Conservation (phyloP, 2,329 filamentous ascomycete genomes). For the Trichoderma harzianum region DNA sequence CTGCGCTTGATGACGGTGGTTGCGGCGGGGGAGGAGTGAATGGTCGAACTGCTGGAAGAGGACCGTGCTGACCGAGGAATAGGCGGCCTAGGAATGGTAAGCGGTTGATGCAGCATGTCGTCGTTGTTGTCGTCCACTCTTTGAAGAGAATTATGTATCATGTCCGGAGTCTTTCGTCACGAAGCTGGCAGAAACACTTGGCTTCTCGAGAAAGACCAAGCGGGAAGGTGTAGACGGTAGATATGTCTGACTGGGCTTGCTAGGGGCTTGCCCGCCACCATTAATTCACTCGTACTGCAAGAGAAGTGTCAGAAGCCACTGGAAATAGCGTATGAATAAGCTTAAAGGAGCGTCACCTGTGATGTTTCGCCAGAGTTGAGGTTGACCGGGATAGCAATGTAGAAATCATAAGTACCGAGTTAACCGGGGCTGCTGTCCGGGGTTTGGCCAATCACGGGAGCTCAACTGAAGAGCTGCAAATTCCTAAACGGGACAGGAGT, state of each 20-base stretch:
- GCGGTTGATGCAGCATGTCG: background rate
- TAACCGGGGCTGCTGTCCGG: background rate
- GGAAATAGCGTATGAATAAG: background rate
- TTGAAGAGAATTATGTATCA: background rate
- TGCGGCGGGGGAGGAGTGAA: background rate
- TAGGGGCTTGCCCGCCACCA: background rate
- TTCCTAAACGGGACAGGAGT: background rate
- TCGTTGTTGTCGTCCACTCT: background rate
- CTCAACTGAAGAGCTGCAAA: background rate
- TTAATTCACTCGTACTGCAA: background rate
- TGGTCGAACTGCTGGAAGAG: background rate
- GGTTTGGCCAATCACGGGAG: background rate
- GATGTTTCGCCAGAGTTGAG: background rate
- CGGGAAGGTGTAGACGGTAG: background rate
- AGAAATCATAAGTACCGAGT: background rate
- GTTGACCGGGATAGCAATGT: background rate
- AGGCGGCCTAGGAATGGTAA: background rate
- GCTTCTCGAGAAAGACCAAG: background rate
- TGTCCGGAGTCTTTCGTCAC: background rate
- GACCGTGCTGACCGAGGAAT: background rate
- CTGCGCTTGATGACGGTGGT: background rate
- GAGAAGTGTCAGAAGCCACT: background rate
- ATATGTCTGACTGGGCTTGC: background rate
- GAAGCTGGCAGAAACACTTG: background rate
- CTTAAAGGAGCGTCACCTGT: background rate